Percentiles rank a stretch among this genome's conserved stretches.
Conservation (phyloP, 345 rosid species). For the Euphorbia peplus region DNA sequence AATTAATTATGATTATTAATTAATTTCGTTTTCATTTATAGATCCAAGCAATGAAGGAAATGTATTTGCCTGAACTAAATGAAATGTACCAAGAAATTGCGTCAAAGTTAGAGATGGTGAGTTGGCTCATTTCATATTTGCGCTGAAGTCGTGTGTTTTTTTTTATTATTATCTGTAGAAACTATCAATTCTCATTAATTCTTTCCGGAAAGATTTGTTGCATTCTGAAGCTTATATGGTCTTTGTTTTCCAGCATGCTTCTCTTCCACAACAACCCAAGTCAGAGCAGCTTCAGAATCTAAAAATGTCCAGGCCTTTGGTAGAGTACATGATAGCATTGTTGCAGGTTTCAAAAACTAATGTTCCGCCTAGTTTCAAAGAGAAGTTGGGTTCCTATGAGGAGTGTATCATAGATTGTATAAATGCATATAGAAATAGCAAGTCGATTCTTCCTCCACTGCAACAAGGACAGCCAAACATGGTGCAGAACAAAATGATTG, state of each 20-base stretch:
- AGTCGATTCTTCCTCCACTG: slow-evolving; percentile 30
- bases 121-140: slow-evolving; percentile 7
- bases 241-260: slow-evolving; percentile 46
- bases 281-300: slow-evolving; percentile 70
- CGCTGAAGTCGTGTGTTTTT: not conserved
- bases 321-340: slow-evolving; percentile 60
- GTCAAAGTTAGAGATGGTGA: slow-evolving; percentile 63
- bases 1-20: not conserved
- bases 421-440: slow-evolving; percentile 55
- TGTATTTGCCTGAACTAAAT: slow-evolving; percentile 62
- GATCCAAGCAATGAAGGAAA: slow-evolving; percentile 70
- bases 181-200: not conserved
- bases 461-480: slow-evolving; percentile 78
- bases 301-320: slow-evolving; percentile 49
- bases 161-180: not conserved
- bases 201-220: not conserved
- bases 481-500: too few species aligned
- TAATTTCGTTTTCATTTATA: slow-evolving; percentile 7
- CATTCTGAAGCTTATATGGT: slow-evolving; percentile 15
- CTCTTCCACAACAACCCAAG: slow-evolving; percentile 66
- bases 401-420: slow-evolving; percentile 62
- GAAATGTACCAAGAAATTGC: slow-evolving; percentile 68
- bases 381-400: slow-evolving; percentile 69
- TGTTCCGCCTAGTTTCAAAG: slow-evolving; percentile 47
- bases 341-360: slow-evolving; percentile 54